Percentiles rank a stretch among this genome's conserved stretches.
Evolutionary conservation across 305 asterid genomes (phyloP).

Genomic region (Solanum hybrid): DNA sequence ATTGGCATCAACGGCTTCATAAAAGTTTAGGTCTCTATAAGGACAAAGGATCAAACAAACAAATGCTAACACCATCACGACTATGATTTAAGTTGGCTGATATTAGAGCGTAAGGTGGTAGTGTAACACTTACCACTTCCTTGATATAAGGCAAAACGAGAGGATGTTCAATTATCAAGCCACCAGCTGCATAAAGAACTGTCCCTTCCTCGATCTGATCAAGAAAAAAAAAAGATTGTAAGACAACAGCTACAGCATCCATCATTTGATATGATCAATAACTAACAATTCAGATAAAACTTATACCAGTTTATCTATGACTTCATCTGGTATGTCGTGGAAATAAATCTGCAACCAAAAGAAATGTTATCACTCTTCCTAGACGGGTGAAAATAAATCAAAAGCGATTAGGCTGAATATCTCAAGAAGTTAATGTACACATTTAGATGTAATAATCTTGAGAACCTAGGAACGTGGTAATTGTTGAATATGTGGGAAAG

Average conservation of each 20-base stretch:
- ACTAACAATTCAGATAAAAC: background rate
- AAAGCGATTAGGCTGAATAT: background rate
- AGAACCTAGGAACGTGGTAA: background rate
- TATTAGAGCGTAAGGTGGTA: background rate
- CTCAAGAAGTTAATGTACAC: background rate
- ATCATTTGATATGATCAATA: background rate
- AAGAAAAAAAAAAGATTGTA: background rate
- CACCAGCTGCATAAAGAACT: slow-evolving; percentile 91
- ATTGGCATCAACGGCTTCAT: background rate
- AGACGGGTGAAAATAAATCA: background rate
- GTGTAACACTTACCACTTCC: slow-evolving; percentile 29
- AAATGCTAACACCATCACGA: background rate
- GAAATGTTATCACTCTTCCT: background rate
- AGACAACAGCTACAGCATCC: background rate
- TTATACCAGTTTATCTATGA: slow-evolving; percentile 63
- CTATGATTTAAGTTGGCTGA: background rate
- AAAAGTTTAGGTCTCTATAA: background rate
- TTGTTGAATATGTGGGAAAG: background rate
- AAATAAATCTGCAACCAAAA: slow-evolving; percentile 61
- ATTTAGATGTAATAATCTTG: background rate
- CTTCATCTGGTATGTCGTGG: slow-evolving; percentile 62
- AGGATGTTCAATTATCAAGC: slow-evolving; percentile 85
- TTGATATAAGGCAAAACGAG: slow-evolving; percentile 64
- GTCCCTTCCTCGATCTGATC: slow-evolving; percentile 69
- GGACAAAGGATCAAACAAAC: background rate